Conservation (phyloP, 2,329 filamentous ascomycete species). For the Aspergillus puulaauensis region DNA sequence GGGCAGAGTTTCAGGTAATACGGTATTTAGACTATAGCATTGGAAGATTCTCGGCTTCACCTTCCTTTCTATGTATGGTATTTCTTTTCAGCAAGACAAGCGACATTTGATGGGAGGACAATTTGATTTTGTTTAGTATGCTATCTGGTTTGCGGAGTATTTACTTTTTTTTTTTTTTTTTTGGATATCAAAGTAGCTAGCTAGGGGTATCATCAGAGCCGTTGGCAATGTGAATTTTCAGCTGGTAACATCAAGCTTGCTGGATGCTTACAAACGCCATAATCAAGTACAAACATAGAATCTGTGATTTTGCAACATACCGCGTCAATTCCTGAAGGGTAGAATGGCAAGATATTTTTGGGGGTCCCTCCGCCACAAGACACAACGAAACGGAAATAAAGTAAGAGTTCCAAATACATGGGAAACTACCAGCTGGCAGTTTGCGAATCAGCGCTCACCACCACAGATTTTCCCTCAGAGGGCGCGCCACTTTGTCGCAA, state of each 20-base stretch:
- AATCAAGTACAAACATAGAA: background rate
- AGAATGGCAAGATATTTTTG: background rate
- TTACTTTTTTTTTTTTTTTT: background rate
- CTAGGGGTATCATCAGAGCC: background rate
- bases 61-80: background rate
- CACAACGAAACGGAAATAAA: background rate
- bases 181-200: background rate
- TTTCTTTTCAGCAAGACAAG: background rate
- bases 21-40: background rate
- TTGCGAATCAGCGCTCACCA: background rate
- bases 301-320: background rate
- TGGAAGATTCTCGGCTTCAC: background rate
- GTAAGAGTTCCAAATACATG: background rate
- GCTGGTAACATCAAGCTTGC: background rate
- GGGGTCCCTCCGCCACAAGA: background rate
- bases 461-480: background rate
- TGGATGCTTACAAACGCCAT: background rate
- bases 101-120: background rate
- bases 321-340: background rate
- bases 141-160: background rate
- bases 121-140: background rate
- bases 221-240: background rate
- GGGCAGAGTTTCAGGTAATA: background rate
- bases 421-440: background rate
- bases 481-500: conserved; percentile 7